Evolutionary conservation across 192 early-diverging fungal genomes (phyloP), one percentile per base, ranked within the genome.

Genomic region (Coemansia erecta): DNA sequence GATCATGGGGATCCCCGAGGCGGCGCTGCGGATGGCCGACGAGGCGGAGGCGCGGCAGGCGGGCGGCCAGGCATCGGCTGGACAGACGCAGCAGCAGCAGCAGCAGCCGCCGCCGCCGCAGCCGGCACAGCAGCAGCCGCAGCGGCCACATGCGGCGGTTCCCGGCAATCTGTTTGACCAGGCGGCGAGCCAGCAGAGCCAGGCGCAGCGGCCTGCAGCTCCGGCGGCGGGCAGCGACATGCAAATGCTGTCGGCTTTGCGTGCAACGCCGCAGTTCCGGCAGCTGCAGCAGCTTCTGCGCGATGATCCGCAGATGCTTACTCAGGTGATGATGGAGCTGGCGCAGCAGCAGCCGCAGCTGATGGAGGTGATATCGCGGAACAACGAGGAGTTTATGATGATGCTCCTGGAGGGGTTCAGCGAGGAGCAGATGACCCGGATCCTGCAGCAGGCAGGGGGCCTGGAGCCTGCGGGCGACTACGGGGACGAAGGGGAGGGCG

Each of bases 211-310:
- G 69, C 53, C n/a, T 45, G 28, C 28, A n/a, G n/a, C n/a, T n/a
- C 59, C 21, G 53, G 58, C 21, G 73, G 53, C 50, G 22, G 43
- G 61, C 21, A 41, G 55, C 40, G 42, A 50, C 46, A 58, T 58
- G 59, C 35, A 64, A 39, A 63, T 54, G 35, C 50, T 84, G 85
- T 72, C 53, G 55, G 58, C 35, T 22, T 57, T 98, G 60, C 76
- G 90, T 63, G 85, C 88, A 47, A 83, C 85, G 46, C 90, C 92
- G 28, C 93, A 97, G 66, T 95, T 97, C 70, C 90, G 94, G 64
- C 87, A 94, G 67, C 85, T 98, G 39, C 90, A 94, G 50, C 86
- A 90, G 66, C 60, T 95, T 56, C 87, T 97, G 19, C 92, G 89
- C 49, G 68, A 81, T 13, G 90, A 97, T 78, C 96, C 96, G 45